Evolutionary conservation across 345 rosid genomes (phyloP), one percentile per base, ranked within the genome.

Genomic region (Populus nigra): DNA sequence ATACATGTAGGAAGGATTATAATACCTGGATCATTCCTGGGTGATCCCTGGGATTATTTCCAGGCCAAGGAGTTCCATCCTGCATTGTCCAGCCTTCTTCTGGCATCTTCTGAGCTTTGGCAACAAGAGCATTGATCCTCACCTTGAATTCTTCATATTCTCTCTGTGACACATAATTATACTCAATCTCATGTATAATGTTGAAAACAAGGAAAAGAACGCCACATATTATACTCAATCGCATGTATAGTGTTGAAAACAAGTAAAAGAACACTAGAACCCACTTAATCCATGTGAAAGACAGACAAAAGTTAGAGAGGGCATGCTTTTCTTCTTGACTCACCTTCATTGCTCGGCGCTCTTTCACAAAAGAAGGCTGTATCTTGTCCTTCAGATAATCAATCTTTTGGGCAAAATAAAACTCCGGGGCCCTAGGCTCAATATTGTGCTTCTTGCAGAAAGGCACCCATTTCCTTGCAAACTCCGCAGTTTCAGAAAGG

Each of bases 61-160:
- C 99, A 75, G 99, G 98, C 99, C 99, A 96, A 7, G 98, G 88
- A 78, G 99, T 96, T 69, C 99, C 99, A 88, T 96, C 99, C 85
- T 96, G 98, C 99, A 96, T 96, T 18, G 99, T 96, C 99, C 99
- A 96, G 71, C 99, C 99, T 89, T 96, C 99, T 89, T 96, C 99
- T 43, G 99, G 99, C 91, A 89, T 81, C 87, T 96, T 96, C 75
- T 94, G 99, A 74, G 99, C 99, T 85, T 96, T 96, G 72, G 93
- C 93, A 84, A 96, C 99, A 78, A 94, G 94, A 41, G 99, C 99
- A 90, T 96, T 96, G 84, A 92, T 96, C 77, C 98, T 87, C 83
- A 96, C 98, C 88, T 96, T 96, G 88, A 91, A 96, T 86, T 96
- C 99, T 79, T 96, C 99, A 77, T 96, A 96, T 87, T 96, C 99